phyloP scores from a whole-genome alignment of 257 asterid genomes.

The Solanum lycopersicoides region DNA sequence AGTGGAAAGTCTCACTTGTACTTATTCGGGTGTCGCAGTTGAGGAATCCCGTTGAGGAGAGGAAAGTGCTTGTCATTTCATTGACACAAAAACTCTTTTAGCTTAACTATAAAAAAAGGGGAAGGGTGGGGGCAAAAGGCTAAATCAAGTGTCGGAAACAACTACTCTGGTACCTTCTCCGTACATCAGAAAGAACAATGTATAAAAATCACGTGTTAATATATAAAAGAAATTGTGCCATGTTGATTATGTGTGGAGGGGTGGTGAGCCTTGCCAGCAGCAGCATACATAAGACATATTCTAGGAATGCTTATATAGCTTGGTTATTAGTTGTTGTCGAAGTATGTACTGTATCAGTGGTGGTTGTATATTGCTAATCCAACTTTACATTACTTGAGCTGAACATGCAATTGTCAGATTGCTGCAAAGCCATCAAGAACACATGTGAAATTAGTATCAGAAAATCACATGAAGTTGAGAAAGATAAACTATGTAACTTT shows the following conservation, averaged over 20 bases:
- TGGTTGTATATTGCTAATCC: neutral
- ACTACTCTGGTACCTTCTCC: neutral
- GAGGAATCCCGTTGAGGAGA: constrained; percentile 20
- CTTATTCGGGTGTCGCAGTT: constrained; percentile 42
- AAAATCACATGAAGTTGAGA: neutral
- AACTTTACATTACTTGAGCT: too few species aligned
- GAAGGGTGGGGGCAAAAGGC: neutral
- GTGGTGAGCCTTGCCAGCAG: neutral
- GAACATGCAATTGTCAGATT: neutral
- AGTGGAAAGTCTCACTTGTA: constrained; percentile 30
- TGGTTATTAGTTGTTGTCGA: neutral
- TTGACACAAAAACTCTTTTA: neutral
- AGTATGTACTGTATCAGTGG: neutral
- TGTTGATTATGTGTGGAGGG: neutral
- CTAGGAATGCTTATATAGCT: neutral
- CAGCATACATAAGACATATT: neutral
- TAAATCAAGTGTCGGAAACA: neutral
- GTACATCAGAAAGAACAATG: neutral
- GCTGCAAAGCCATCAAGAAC: neutral
- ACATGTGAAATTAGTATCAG: neutral
- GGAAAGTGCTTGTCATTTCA: neutral
- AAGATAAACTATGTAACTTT: neutral
- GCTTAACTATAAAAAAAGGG: neutral
- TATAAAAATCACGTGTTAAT: neutral
- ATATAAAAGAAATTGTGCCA: neutral